These are phyloP conservation scores for Saprolegnia parasitica DNA, from an alignment of 352 stramenopile genomes.

Conservation along the genomic window DNA sequence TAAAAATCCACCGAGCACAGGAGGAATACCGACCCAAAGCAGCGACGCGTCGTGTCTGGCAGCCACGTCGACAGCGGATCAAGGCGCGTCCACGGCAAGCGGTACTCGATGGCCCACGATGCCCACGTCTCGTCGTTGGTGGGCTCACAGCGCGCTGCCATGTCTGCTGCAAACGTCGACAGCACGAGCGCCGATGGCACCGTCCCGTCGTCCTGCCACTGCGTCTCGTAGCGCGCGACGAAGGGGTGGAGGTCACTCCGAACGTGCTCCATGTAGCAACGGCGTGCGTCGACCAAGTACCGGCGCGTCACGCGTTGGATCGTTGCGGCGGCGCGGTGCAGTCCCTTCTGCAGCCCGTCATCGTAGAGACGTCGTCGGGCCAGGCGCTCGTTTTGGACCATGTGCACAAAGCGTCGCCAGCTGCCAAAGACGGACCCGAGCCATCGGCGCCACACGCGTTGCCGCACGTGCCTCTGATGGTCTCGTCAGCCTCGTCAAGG, in stretches of 20 bases:
- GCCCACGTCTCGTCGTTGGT: neutral
- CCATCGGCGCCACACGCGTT: neutral
- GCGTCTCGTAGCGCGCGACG: neutral
- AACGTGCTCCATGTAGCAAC: neutral
- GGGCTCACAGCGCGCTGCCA: neutral
- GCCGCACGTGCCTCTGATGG: neutral
- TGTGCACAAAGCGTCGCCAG: neutral
- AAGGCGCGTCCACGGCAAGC: neutral
- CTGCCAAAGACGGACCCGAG: neutral
- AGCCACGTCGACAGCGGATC: conserved; percentile 13
- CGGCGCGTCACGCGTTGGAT: neutral
- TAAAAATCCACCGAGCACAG: too few species aligned
- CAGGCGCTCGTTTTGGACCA: neutral
- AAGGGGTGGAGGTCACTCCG: conserved; percentile 1
- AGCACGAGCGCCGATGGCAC: neutral
- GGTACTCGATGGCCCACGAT: neutral
- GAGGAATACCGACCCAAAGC: neutral
- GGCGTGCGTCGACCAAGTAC: conserved; percentile 1
- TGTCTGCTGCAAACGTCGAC: neutral
- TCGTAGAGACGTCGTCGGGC: neutral
- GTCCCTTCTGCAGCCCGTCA: neutral
- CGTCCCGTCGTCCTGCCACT: neutral
- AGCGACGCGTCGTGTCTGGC: neutral
- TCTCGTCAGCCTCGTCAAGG: too few species aligned
- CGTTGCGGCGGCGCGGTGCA: neutral